Evolutionary conservation across 2,329 filamentous ascomycete genomes (phyloP).

Genomic region (Phyllosticta citrichinensis): DNA sequence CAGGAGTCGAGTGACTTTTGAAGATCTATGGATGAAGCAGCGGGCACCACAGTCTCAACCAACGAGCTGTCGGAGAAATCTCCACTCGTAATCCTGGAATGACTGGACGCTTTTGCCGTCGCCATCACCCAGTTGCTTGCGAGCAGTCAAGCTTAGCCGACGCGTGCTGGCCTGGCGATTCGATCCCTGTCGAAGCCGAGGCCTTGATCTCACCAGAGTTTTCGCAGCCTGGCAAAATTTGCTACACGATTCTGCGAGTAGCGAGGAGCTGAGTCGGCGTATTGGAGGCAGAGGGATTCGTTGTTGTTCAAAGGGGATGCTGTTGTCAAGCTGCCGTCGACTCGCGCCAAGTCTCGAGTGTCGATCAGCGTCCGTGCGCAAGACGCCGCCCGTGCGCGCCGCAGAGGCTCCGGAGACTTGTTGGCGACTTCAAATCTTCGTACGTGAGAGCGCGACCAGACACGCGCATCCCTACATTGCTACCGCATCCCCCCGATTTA

Average conservation of each 20-base stretch:
- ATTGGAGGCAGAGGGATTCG: not conserved
- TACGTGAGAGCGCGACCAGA: not conserved
- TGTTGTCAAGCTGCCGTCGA: not conserved
- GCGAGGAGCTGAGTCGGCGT: not conserved
- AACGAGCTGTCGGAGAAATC: constrained; percentile 31
- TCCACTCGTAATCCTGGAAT: constrained; percentile 20
- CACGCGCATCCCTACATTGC: not conserved
- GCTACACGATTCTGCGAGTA: not conserved
- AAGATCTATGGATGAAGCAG: constrained; percentile 25
- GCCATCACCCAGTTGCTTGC: constrained; percentile 1
- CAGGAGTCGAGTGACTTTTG: constrained; percentile 32
- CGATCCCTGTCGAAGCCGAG: not conserved
- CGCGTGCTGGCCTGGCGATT: not conserved
- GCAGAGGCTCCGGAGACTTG: not conserved
- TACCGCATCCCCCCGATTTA: not conserved
- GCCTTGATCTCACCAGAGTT: not conserved
- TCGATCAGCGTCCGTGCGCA: not conserved
- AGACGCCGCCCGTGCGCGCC: not conserved
- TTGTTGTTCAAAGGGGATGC: not conserved
- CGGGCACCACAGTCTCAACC: constrained; percentile 30
- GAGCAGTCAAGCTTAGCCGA: not conserved
- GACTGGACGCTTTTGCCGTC: constrained; percentile 8
- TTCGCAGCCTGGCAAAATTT: not conserved
- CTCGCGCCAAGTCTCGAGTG: not conserved
- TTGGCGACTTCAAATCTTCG: not conserved